Base-by-base conservation (phyloP, 352 stramenopile genomes). In the Pilasporangium apinafurcum region DNA sequence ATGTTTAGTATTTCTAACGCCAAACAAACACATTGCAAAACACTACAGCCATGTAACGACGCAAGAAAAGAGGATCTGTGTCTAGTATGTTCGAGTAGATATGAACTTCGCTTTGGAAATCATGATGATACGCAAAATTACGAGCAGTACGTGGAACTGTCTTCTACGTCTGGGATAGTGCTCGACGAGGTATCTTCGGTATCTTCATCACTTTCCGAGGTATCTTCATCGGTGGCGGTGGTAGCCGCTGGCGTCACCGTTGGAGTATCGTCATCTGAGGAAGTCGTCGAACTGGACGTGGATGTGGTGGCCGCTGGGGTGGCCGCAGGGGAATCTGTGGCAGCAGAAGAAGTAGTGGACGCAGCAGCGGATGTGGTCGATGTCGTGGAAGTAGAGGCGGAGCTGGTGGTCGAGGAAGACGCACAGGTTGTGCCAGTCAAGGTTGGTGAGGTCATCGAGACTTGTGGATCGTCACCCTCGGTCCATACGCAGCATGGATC, bases 401-500 rank as follows among this genome's bases (percentile, higher is more conserved):
- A n/a, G n/a, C n/a, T n/a, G n/a, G n/a, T n/a, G n/a, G n/a, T n/a
- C n/a, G n/a, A n/a, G n/a, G n/a, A n/a, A n/a, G n/a, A n/a, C 8
- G 63, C 50, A 37, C 66, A 79, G 18, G 42, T 58, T 9, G 53
- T 61, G 21, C 53, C 63, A 26, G 56, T 50, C 26, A 58, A 56
- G 39, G 66, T 59, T 13, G 53, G 50, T 28, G 65, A 53, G 20
- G 53, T 59, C n/a, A 76, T 43, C 28, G 24, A 38, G 34, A 58
- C 62, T 30, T 79, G 63, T 16, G 67, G 51, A 3, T 29, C 64
- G 10, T 46, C 58, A 22, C 61, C 50, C 10, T 34, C 50, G 12
- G 37, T 65, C 67, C 67, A 79, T 14, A 56, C 75, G 57, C 67
- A 79, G 63, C 67, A 79, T 48, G 67, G 67, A 52, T 79, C 67